Conservation (phyloP, 768 basidiomycete genomes). For the Russula lepida region DNA sequence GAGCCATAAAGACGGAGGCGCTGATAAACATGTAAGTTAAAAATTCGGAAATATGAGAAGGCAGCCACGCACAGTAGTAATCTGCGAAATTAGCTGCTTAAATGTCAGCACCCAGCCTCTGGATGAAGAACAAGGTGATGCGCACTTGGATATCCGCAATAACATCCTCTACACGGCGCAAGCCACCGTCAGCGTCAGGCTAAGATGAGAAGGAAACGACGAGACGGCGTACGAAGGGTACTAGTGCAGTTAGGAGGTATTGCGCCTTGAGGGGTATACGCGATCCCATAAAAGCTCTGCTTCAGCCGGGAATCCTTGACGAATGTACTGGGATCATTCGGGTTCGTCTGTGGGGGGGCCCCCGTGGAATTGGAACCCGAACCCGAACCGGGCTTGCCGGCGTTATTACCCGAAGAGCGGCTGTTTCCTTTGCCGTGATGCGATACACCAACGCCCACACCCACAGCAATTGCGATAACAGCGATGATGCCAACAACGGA, state of each 20-base stretch:
- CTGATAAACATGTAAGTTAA: constrained; percentile 23
- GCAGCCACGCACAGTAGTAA: constrained; percentile 45
- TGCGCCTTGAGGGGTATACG: constrained; percentile 77
- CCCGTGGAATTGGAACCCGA: constrained; percentile 13
- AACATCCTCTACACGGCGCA: constrained; percentile 37
- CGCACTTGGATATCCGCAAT: constrained; percentile 65
- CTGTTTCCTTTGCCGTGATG: constrained; percentile 22
- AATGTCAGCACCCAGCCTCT: not conserved
- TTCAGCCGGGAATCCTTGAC: constrained; percentile 56
- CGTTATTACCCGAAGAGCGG: constrained; percentile 15
- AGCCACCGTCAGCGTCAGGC: not conserved
- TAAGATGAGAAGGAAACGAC: not conserved
- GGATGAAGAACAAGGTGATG: not conserved
- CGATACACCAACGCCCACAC: constrained; percentile 56
- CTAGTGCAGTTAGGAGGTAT: constrained; percentile 65
- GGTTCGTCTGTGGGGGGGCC: constrained; percentile 33
- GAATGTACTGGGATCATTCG: constrained; percentile 74
- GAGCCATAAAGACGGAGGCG: constrained; percentile 80
- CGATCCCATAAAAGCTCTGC: constrained; percentile 76
- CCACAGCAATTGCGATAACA: constrained; percentile 50
- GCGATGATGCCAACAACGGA: constrained; percentile 38
- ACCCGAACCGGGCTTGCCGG: not conserved
- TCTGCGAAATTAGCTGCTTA: constrained; percentile 66
- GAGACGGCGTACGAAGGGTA: constrained; percentile 29
- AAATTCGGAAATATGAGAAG: not conserved